Evolutionary conservation across 768 basidiomycete genomes (phyloP), one percentile per base, ranked within the genome.

Genomic region (Coprinopsis sp.): DNA sequence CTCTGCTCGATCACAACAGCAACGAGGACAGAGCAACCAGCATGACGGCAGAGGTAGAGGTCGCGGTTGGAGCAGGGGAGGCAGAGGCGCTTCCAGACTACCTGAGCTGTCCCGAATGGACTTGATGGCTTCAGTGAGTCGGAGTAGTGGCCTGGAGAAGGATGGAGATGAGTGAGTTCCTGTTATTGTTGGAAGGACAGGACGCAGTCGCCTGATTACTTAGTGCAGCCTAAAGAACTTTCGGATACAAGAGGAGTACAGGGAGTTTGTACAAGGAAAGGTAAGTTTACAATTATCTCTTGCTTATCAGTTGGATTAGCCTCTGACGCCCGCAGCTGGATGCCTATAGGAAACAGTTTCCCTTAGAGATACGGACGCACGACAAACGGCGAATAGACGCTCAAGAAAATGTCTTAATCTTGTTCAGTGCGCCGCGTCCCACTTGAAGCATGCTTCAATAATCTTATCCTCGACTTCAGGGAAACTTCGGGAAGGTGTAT

Each of bases 401-500:
- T 6, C 79, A 84, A 58, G 78, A 81, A 48, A 89, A 88, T 54
- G 62, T 87, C 8, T 64, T 87, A 23, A 87, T 89, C 27, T 57
- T 84, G n/a, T 81, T 88, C 54, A 75, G 87, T 88, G 52, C 61
- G n/a, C n/a, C n/a, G 83, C 68, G 21, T 37, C 12, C 13, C 33
- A 1, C 33, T 50, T 45, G 23, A 18, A 3, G 19, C 3, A 12
- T 25, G 27, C 33, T 44, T 33, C 18, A 23, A 14, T 25, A 24
- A 22, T 10, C 33, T 40, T 23, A 44, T 19, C 51, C 28, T 43
- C 22, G 16, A 22, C 4, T 36, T 40, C 47, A 90, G 87, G 87
- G 33, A 90, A 89, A 59, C 67, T 90, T 6, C 73, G 87, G 40
- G 87, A 90, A 63, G 87, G 87, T 0, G 67, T 89, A 3, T 70